Percentiles rank a stretch among this genome's conserved stretches.
Conservation (phyloP, 768 basidiomycete genomes). For the Termitomyces sp. region DNA sequence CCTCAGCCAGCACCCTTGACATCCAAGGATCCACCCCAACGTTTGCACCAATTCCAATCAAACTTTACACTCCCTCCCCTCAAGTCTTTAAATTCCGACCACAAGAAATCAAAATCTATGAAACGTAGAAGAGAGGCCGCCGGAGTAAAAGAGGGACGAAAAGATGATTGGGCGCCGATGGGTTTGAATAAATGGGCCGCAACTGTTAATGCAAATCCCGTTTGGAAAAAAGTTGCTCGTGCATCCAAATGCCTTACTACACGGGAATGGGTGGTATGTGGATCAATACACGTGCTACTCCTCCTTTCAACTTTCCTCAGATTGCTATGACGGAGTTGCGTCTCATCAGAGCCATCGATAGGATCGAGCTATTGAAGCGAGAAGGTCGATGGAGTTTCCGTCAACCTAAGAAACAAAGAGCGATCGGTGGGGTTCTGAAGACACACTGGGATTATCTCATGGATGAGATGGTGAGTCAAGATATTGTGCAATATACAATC, state of each 20-base stretch:
- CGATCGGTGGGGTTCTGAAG: slow-evolving; percentile 68
- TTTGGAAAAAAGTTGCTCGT: slow-evolving; percentile 62
- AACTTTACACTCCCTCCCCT: slow-evolving; percentile 52
- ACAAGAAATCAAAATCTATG: slow-evolving; percentile 30
- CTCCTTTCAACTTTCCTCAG: slow-evolving; percentile 28
- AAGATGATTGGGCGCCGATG: slow-evolving; percentile 60
- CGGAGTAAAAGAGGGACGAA: slow-evolving; percentile 22
- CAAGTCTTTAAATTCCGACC: slow-evolving; percentile 50
- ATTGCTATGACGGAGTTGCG: slow-evolving; percentile 77
- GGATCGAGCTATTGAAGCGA: slow-evolving; percentile 79
- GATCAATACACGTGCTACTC: background rate
- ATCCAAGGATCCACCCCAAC: slow-evolving; percentile 17
- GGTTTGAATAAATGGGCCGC: slow-evolving; percentile 73
- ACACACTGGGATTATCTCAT: slow-evolving; percentile 94
- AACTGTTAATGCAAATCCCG: slow-evolving; percentile 69
- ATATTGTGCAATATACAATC: background rate
- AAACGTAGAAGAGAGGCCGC: slow-evolving; percentile 35
- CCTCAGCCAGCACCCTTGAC: slow-evolving; percentile 6
- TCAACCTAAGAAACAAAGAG: slow-evolving; percentile 92
- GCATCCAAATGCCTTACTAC: slow-evolving; percentile 77
- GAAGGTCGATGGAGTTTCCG: slow-evolving; percentile 85
- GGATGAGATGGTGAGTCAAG: slow-evolving; percentile 83
- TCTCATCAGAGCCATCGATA: slow-evolving; percentile 74
- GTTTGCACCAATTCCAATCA: slow-evolving; percentile 36
- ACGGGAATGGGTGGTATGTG: slow-evolving; percentile 76